Conservation (phyloP, 2,329 filamentous ascomycete genomes). For the Simplicillium aogashimaense region DNA sequence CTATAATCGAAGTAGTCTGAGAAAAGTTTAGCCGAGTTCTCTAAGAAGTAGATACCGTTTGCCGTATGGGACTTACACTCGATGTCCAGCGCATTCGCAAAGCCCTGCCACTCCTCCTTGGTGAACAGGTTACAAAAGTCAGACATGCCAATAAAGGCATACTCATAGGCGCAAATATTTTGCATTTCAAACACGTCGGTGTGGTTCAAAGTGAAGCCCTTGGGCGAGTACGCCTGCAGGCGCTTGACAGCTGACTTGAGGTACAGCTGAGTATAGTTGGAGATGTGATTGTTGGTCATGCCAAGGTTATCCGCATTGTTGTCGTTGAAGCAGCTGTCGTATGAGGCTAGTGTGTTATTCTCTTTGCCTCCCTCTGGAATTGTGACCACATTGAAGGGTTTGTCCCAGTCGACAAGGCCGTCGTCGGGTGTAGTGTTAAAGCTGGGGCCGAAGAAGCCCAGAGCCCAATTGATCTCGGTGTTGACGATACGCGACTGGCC, state of each 20-base stretch:
- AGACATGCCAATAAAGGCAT: slow-evolving; percentile 35
- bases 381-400: slow-evolving; percentile 42
- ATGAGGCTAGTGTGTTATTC: slow-evolving; percentile 59
- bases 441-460: slow-evolving; percentile 41
- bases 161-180: slow-evolving; percentile 45
- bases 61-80: slow-evolving; percentile 29
- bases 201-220: slow-evolving; percentile 34
- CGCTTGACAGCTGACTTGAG: slow-evolving; percentile 31
- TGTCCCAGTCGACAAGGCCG: slow-evolving; percentile 25
- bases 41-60: not conserved
- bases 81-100: slow-evolving; percentile 45
- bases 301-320: slow-evolving; percentile 18
- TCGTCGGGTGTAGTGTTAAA: slow-evolving; percentile 26
- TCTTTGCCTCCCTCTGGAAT: slow-evolving; percentile 51
- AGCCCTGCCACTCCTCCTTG: slow-evolving; percentile 55
- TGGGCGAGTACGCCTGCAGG: slow-evolving; percentile 34
- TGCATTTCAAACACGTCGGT: slow-evolving; percentile 41
- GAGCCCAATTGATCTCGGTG: slow-evolving; percentile 40
- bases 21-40: too few relatives aligned
- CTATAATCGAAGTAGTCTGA: slow-evolving; percentile 65
- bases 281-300: slow-evolving; percentile 28
- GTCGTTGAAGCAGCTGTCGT: slow-evolving; percentile 31
- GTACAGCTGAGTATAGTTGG: slow-evolving; percentile 35
- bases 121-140: slow-evolving; percentile 64
- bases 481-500: slow-evolving; percentile 43